Percentiles rank a stretch among this genome's conserved stretches.
phyloP scores from a whole-genome alignment of 805 yeast species.

The Candida parachauliodes region DNA sequence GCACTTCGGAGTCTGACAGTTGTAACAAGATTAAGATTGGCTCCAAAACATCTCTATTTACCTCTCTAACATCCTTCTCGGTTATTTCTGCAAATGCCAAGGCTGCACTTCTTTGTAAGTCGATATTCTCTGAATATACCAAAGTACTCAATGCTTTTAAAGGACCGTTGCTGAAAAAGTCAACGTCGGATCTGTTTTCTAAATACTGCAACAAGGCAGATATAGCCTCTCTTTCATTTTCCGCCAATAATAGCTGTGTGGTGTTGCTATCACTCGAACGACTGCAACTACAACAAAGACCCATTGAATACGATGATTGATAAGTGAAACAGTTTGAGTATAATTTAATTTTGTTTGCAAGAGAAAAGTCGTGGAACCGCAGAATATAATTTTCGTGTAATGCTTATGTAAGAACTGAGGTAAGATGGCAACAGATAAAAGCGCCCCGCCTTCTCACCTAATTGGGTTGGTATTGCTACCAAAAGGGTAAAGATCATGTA shows the following conservation, averaged over 20 bases:
- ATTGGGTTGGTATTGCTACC: neutral
- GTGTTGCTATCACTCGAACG: constrained; percentile 54
- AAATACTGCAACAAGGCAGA: constrained; percentile 82
- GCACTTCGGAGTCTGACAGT: constrained; percentile 88
- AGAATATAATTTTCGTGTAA: constrained; percentile 1
- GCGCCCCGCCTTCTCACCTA: neutral
- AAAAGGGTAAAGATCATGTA: too few relatives aligned
- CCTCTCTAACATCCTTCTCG: constrained; percentile 91
- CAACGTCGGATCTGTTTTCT: constrained; percentile 83
- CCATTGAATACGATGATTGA: constrained; percentile 23
- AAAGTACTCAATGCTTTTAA: constrained; percentile 85
- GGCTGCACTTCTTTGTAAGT: constrained; percentile 94
- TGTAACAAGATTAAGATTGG: constrained; percentile 88
- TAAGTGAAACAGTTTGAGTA: neutral
- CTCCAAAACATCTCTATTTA: constrained; percentile 85
- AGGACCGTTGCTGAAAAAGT: constrained; percentile 84
- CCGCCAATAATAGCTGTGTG: constrained; percentile 79
- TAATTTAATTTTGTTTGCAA: neutral
- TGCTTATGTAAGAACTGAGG: neutral
- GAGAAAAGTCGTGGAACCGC: neutral
- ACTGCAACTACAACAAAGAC: constrained; percentile 41
- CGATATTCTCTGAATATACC: constrained; percentile 92
- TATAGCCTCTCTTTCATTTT: constrained; percentile 95
- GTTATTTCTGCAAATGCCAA: constrained; percentile 98
- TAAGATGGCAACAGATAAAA: neutral